phyloP scores from a whole-genome alignment of 352 stramenopile species.

The Phytophthora fragariae region DNA sequence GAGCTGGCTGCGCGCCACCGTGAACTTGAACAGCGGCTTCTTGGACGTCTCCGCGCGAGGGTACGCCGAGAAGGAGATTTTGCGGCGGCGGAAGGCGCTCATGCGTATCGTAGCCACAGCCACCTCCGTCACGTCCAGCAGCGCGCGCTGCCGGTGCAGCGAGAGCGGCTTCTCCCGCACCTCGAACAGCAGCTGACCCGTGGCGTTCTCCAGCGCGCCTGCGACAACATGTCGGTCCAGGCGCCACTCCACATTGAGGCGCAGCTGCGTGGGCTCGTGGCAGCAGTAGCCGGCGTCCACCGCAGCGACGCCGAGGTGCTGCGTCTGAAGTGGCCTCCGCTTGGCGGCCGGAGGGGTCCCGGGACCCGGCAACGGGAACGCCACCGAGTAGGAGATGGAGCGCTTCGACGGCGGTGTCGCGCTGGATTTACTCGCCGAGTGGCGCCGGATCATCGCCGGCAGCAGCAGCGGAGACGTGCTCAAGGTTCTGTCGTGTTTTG shows the following conservation, averaged over 20 bases:
- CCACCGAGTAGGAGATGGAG: slow-evolving; percentile 17
- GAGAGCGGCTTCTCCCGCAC: slow-evolving; percentile 43
- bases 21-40: slow-evolving; percentile 44
- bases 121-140: slow-evolving; percentile 37
- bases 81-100: slow-evolving; percentile 38
- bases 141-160: slow-evolving; percentile 43
- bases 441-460: slow-evolving; percentile 1
- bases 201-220: slow-evolving; percentile 38
- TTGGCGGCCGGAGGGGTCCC: slow-evolving; percentile 23
- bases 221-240: slow-evolving; percentile 39
- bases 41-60: slow-evolving; percentile 26
- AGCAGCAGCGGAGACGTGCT: not conserved
- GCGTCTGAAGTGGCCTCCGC: slow-evolving; percentile 31
- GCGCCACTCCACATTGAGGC: slow-evolving; percentile 38
- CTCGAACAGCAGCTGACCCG: slow-evolving; percentile 40
- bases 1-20: slow-evolving; percentile 27
- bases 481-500: not conserved
- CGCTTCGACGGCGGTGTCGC: slow-evolving; percentile 3
- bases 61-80: slow-evolving; percentile 40
- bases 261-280: slow-evolving; percentile 41
- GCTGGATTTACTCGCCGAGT: not conserved
- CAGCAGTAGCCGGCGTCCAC: slow-evolving; percentile 48
- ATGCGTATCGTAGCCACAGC: slow-evolving; percentile 47
- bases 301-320: slow-evolving; percentile 44
- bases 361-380: slow-evolving; percentile 18